Conservation (phyloP, 169 alveolate genomes). For the Cytauxzoon felis region DNA sequence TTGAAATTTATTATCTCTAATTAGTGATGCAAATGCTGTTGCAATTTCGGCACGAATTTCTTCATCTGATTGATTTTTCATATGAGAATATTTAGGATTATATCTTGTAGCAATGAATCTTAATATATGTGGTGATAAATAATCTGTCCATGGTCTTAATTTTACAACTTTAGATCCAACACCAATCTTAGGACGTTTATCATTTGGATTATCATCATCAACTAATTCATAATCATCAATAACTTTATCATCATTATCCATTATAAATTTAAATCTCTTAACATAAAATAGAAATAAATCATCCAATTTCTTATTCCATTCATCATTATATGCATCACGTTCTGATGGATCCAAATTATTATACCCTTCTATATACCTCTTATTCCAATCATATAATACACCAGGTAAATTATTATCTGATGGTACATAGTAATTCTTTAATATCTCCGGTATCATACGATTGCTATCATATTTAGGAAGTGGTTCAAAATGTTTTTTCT, state of each 20-base stretch:
- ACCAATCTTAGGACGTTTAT: not conserved
- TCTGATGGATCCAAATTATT: not conserved
- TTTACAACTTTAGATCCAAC: not conserved
- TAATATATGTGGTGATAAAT: not conserved
- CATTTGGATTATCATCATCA: not conserved
- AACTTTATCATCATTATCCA: not conserved
- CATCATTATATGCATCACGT: constrained; percentile 13
- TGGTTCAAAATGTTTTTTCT: not conserved
- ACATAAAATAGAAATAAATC: not conserved
- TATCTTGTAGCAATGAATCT: not conserved
- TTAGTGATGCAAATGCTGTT: not conserved
- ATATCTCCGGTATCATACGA: not conserved
- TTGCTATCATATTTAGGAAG: not conserved
- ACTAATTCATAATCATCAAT: not conserved
- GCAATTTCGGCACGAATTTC: constrained; percentile 3
- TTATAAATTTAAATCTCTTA: not conserved
- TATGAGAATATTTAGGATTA: not conserved
- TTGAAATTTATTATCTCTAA: not conserved
- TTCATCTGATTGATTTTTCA: not conserved
- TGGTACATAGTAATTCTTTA: constrained; percentile 1
- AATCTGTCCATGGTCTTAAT: constrained; percentile 4
- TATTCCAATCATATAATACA: constrained; percentile 3
- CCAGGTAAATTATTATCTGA: constrained; percentile 8
- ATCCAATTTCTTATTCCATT: constrained; percentile 24
- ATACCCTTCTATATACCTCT: constrained; percentile 10